Base-by-base conservation (phyloP, 1,139 yeast species). In the Taphrina deformans region DNA sequence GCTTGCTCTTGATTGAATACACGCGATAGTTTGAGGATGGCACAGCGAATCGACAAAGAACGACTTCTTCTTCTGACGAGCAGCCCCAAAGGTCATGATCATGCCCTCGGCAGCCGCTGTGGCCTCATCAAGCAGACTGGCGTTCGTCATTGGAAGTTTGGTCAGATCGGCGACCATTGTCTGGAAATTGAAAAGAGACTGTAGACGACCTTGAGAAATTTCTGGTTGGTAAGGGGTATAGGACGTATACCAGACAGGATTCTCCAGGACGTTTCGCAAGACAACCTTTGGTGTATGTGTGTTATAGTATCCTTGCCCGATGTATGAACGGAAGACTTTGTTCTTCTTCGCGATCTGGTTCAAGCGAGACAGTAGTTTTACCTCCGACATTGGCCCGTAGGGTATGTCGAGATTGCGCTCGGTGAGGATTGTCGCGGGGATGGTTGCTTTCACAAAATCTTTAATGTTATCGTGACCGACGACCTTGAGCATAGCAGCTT, bases 181-280 rank as follows among this genome's bases (percentile, higher is more conserved):
- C 78, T 93, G 99, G 79, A 83, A 93, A 77, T 93, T 93, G 70
- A 93, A 79, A 70, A 93, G 80, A 41, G 96, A 86, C 77, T 92
- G 96, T 72, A 93, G 82, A 73, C 99, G 85, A 65, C 99, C 99
- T 77, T 93, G 99, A 2, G 97, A 88, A 70, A 93, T 92, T 76
- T 93, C 99, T 1, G 99, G 97, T 78, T 93, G 99, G 75, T 93
- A 93, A 40, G 99, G 99, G 31, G 99, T 93, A 76, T 93, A 93
- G 0, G 97, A 89, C 41, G 99, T 93, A 79, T 93, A 93, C 99
- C 99, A 93, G 75, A 90, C 97, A 18, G 99, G 99, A 69, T 87
- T 85, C 76, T 93, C 99, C 68, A 93, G 80, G 68, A 93, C 78
- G 74, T 93, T 93, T 75, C 99, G 85, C 79, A 89, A 96, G 72